phyloP scores from a whole-genome alignment of 257 asterid species.

The Sherardia arvensis region DNA sequence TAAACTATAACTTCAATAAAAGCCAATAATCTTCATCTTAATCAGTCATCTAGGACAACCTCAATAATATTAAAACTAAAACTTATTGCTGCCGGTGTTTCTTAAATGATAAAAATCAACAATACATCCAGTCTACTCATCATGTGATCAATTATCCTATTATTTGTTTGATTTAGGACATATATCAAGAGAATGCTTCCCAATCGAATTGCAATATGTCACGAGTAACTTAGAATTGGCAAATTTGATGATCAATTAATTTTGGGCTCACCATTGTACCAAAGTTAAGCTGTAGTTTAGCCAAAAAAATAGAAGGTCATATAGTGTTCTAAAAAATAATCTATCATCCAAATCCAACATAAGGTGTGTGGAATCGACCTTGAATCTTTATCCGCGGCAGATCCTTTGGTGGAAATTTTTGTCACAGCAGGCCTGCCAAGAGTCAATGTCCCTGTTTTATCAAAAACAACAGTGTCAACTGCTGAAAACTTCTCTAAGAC shows the following conservation, averaged over 20 bases:
- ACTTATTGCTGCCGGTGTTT: not conserved
- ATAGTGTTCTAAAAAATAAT: not conserved
- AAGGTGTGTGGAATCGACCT: constrained; percentile 38
- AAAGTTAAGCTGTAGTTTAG: not conserved
- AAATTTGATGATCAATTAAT: not conserved
- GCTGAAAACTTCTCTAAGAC: constrained; percentile 75
- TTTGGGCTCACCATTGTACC: constrained; percentile 45
- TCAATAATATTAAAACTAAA: not conserved
- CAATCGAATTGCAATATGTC: not conserved
- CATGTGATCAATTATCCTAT: not conserved
- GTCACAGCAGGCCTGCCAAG: constrained; percentile 90
- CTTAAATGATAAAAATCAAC: not conserved
- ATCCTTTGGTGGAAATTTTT: constrained; percentile 43
- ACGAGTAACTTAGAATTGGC: not conserved
- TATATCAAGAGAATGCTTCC: not conserved
- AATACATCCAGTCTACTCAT: not conserved
- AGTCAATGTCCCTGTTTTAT: constrained; percentile 94
- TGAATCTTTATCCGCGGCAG: constrained; percentile 27
- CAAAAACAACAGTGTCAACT: constrained; percentile 81
- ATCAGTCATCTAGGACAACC: not conserved
- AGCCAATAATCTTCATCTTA: not conserved
- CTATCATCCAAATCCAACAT: not conserved
- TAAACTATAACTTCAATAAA: not conserved
- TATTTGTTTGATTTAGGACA: too few species aligned
- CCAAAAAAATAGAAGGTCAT: not conserved